A percentile compares a stretch with the other conserved stretches of the same genome.
Conservation (phyloP, 2,329 filamentous ascomycete species). For the Emmonsia crescens region DNA sequence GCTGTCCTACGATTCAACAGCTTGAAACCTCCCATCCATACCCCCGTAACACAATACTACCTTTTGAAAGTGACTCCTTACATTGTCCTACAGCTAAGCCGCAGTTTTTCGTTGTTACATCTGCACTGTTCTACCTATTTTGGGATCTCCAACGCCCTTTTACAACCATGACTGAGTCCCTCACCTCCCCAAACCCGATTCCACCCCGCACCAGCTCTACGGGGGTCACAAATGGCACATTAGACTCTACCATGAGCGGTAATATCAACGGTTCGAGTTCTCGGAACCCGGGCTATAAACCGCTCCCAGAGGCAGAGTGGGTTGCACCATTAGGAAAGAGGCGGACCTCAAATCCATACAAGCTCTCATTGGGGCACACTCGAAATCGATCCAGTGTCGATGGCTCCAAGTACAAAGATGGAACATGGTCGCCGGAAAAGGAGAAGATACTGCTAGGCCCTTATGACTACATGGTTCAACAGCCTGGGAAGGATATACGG, state of each 20-base stretch:
- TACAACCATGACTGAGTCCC: conserved; percentile 20
- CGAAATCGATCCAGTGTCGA: conserved; percentile 30
- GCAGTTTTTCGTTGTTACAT: background rate
- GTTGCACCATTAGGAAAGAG: conserved; percentile 34
- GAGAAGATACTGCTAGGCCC: conserved; percentile 67
- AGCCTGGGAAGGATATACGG: conserved; percentile 50
- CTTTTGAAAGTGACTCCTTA: background rate
- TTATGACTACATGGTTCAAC: conserved; percentile 66
- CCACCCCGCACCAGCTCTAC: conserved; percentile 64
- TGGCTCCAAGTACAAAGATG: conserved; percentile 29
- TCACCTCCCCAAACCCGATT: conserved; percentile 49
- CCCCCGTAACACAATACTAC: background rate
- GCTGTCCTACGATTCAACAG: background rate
- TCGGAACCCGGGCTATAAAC: conserved; percentile 25
- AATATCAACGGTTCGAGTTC: conserved; percentile 22
- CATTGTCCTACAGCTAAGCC: background rate
- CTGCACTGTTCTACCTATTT: background rate
- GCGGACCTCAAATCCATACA: conserved; percentile 18
- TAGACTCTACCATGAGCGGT: conserved; percentile 6
- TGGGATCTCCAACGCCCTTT: background rate
- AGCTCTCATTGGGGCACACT: conserved; percentile 14
- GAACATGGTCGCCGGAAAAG: conserved; percentile 58
- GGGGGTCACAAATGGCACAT: conserved; percentile 32
- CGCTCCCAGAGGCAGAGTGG: conserved; percentile 54
- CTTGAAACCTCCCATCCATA: background rate